Percentiles rank a stretch among this genome's conserved stretches.
Evolutionary conservation across 2,329 filamentous ascomycete species (phyloP).

Genomic region (Raffaelea albimanens): DNA sequence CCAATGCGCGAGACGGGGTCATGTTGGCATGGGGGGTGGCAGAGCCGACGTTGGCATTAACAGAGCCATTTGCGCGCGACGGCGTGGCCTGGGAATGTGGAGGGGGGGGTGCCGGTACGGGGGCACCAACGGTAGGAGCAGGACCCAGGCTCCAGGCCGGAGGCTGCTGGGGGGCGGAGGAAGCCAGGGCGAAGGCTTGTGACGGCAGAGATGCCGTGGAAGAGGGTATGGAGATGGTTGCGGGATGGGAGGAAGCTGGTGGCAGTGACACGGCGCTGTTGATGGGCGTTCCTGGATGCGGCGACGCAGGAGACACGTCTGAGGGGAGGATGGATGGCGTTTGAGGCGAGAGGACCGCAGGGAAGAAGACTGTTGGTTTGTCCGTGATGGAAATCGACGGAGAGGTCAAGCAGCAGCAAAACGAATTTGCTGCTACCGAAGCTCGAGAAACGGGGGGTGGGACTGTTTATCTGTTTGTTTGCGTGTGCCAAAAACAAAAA

Average conservation of each 20-base stretch:
- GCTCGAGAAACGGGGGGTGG: not conserved
- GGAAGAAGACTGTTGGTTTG: constrained; percentile 8
- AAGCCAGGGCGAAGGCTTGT: constrained; percentile 14
- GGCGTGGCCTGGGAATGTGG: constrained; percentile 11
- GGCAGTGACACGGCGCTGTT: constrained; percentile 4
- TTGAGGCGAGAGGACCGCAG: constrained; percentile 6
- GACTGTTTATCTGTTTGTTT: no score
- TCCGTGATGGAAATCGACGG: constrained; percentile 9
- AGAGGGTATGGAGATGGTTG: not conserved
- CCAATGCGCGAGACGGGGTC: constrained; percentile 14
- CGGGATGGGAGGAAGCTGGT: not conserved
- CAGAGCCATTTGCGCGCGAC: constrained; percentile 8
- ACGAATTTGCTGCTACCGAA: constrained; percentile 8
- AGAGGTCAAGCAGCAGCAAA: constrained; percentile 8
- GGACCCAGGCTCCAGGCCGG: constrained; percentile 13
- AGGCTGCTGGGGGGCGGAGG: constrained; percentile 11
- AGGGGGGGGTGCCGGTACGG: not conserved
- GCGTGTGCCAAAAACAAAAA: no score
- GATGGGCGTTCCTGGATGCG: not conserved
- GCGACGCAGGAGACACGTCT: constrained; percentile 2
- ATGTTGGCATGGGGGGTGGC: constrained; percentile 10
- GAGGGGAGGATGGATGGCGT: constrained; percentile 1
- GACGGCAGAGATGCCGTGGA: constrained; percentile 2
- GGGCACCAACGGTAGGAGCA: not conserved
- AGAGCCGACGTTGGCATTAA: constrained; percentile 1